Percentiles rank a stretch among this genome's conserved stretches.
phyloP scores from a whole-genome alignment of 2,329 filamentous ascomycete genomes.

The Colletotrichum nymphaeae region DNA sequence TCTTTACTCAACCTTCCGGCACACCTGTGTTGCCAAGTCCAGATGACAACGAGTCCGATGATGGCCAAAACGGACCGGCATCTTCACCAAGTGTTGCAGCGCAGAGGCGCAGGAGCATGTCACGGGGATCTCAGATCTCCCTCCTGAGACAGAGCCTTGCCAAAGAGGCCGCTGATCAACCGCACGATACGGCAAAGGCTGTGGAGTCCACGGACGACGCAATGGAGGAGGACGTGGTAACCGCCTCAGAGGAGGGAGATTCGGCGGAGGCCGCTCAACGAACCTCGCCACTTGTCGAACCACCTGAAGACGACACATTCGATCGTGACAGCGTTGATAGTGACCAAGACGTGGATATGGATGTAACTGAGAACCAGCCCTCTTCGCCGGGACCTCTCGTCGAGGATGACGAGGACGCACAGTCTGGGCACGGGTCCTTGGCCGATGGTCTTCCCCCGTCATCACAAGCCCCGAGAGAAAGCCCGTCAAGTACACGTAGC shows the following conservation, averaged over 20 bases:
- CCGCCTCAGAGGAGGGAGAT: background rate
- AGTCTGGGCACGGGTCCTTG: background rate
- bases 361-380: background rate
- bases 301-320: background rate
- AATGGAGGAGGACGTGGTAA: background rate
- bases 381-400: slow-evolving; percentile 1
- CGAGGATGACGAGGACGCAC: background rate
- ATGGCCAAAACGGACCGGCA: background rate
- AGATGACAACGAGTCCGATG: background rate
- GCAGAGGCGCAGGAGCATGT: slow-evolving; percentile 32
- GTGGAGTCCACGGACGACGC: slow-evolving; percentile 13
- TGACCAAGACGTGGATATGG: slow-evolving; percentile 4
- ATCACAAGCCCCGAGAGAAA: slow-evolving; percentile 23
- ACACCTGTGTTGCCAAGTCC: background rate
- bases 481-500: slow-evolving; percentile 12
- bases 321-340: background rate
- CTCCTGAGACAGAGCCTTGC: slow-evolving; percentile 9
- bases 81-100: slow-evolving; percentile 22
- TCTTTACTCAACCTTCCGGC: slow-evolving; percentile 10
- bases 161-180: slow-evolving; percentile 7
- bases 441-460: slow-evolving; percentile 24
- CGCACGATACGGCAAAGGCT: slow-evolving; percentile 1
- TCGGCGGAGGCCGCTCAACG: background rate
- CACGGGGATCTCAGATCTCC: slow-evolving; percentile 33
- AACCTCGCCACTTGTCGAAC: background rate